These are phyloP conservation scores for Fonsecaea nubica DNA, from an alignment of 2,329 filamentous ascomycete genomes.

Conservation along the genomic window DNA sequence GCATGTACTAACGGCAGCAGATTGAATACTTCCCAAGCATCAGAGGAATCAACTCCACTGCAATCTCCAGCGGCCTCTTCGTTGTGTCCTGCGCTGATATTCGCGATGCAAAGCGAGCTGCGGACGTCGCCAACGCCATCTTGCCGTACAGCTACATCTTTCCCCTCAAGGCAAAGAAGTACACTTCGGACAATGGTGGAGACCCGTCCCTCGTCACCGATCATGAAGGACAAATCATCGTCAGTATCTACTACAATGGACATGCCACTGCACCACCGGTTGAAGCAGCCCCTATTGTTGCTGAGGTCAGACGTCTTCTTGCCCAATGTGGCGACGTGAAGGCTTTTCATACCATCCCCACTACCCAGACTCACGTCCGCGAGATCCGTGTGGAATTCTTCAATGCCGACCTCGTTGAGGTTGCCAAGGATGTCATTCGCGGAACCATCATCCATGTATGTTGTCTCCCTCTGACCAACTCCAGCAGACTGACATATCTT, in stretches of 20 bases:
- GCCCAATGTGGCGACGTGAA: constrained; percentile 50
- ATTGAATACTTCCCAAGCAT: constrained; percentile 43
- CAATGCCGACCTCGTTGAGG: constrained; percentile 47
- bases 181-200: constrained; percentile 46
- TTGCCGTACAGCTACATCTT: constrained; percentile 57
- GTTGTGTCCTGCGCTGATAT: constrained; percentile 67
- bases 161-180: constrained; percentile 56
- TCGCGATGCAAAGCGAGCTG: constrained; percentile 62
- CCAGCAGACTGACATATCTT: constrained; percentile 30
- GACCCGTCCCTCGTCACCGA: constrained; percentile 45
- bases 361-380: constrained; percentile 43
- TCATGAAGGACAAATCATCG: constrained; percentile 63
- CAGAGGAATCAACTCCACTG: constrained; percentile 47
- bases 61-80: constrained; percentile 50
- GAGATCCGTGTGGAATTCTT: constrained; percentile 51
- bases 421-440: constrained; percentile 47
- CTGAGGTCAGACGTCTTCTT: constrained; percentile 52
- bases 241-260: constrained; percentile 56
- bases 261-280: constrained; percentile 21
- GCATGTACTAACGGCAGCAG: constrained; percentile 32
- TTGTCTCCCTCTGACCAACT: neutral
- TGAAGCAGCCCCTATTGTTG: constrained; percentile 49
- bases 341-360: constrained; percentile 43
- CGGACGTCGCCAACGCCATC: constrained; percentile 54
- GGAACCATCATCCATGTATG: constrained; percentile 37